Percentiles rank a stretch among this genome's conserved stretches.
These are phyloP conservation scores for Daedaleopsis nitida DNA, from an alignment of 768 basidiomycete genomes.

Conservation along the genomic window DNA sequence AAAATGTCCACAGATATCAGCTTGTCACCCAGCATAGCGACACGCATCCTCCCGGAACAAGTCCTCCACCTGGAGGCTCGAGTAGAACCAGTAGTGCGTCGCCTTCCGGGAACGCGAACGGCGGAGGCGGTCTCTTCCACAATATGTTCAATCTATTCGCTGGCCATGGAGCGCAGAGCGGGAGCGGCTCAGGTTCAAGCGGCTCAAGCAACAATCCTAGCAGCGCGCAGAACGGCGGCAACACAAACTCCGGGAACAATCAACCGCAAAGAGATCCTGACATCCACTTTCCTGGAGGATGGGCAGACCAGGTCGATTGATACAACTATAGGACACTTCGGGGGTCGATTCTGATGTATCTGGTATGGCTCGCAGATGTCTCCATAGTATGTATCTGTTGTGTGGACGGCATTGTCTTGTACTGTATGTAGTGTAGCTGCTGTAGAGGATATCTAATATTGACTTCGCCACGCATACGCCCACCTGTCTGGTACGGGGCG, in stretches of 20 bases:
- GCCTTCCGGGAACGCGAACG: not conserved
- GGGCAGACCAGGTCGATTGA: slow-evolving; percentile 25
- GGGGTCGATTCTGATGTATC: not conserved
- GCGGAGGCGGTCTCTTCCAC: slow-evolving; percentile 10
- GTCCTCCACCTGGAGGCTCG: slow-evolving; percentile 12
- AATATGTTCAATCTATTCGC: slow-evolving; percentile 13
- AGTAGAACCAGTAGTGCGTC: slow-evolving; percentile 1
- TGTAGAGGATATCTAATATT: no score
- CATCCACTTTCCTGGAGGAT: slow-evolving; percentile 23
- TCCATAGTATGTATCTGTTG: not conserved
- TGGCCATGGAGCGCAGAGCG: slow-evolving; percentile 1
- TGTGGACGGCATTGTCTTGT: not conserved
- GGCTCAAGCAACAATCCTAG: not conserved
- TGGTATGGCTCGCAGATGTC: not conserved
- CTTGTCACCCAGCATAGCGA: slow-evolving; percentile 64
- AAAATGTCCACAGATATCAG: slow-evolving; percentile 47
- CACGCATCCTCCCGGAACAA: slow-evolving; percentile 25
- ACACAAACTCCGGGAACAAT: not conserved
- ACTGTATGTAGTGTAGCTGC: not conserved
- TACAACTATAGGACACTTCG: not conserved
- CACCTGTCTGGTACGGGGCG: slow-evolving; percentile 1
- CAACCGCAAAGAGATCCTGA: slow-evolving; percentile 1
- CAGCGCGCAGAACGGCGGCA: not conserved
- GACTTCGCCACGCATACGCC: not conserved
- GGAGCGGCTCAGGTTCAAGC: not conserved